Conservation (phyloP, 345 rosid species). For the Murraya paniculata region DNA sequence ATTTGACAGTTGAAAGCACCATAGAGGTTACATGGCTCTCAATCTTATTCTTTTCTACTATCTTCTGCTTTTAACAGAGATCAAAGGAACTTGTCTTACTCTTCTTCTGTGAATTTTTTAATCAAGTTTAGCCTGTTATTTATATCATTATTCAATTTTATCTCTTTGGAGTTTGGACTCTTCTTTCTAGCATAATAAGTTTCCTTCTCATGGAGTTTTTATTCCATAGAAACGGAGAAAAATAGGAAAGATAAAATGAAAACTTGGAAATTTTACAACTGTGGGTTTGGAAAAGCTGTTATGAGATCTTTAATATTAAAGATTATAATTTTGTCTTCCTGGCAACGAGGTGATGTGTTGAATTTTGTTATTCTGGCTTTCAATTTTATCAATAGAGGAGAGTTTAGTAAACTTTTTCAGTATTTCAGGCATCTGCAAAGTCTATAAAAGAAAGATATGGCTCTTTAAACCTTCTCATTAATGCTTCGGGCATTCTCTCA, state of each 20-base stretch:
- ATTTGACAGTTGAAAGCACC: conserved; percentile 64
- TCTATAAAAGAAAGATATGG: conserved; percentile 55
- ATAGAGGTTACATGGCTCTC: conserved; percentile 52
- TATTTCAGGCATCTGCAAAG: conserved; percentile 64
- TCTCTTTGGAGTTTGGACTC: no score
- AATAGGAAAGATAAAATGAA: background rate
- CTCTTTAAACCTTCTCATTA: conserved; percentile 75
- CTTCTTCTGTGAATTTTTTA: background rate
- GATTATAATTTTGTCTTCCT: background rate
- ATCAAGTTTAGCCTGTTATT: background rate
- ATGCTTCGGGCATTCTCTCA: conserved; percentile 88
- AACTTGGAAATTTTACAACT: background rate
- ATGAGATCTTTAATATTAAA: background rate
- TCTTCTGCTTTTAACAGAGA: background rate
- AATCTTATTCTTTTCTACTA: conserved; percentile 7
- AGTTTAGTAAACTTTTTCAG: background rate
- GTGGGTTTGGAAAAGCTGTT: background rate
- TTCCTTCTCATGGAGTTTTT: background rate
- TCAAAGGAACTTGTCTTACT: background rate
- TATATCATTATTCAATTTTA: background rate
- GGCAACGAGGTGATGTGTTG: background rate
- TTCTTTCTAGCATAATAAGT: background rate
- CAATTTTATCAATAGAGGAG: background rate
- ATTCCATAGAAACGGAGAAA: background rate
- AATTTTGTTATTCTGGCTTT: background rate